Evolutionary conservation across 306 rosid species (phyloP), one percentile per base, ranked within the genome.

Genomic region (Acmispon strigosus): DNA sequence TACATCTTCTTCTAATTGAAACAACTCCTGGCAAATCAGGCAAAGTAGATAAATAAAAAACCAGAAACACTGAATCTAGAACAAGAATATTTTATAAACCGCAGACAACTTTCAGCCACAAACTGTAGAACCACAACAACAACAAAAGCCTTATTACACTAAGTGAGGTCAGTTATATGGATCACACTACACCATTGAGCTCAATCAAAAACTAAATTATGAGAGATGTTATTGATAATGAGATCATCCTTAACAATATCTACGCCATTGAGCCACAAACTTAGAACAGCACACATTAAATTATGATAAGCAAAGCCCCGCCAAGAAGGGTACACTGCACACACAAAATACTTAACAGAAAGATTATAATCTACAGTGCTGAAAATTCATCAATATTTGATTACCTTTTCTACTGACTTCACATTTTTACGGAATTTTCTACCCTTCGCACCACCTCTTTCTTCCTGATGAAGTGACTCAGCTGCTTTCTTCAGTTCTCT

Each of bases 1-100:
- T 65, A 94, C 99, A 55, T 94, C 97, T 82, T 94, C 99, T 84
- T 94, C 99, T 75, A 94, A 78, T 84, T 87, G 99, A 88, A 83
- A 88, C 73, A 94, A 59, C 84, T 94, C 99, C 99, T 94, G 89
- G 34, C 16, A 77, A 80, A 78, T 83, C 74, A 78, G 50, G 62
- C 64, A 74, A 58, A 60, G 75, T 10, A 37, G 70, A 42, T 36
- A 47, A 75, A 66, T 62, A 54, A 27, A 20, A 12, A 43, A 47
- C 63, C 8, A 16, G 29, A 78, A 50, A 43, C 47, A 42, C 27
- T 66, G 6, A 74, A 78, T 6, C n/a, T 3, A 57, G 27, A 48
- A 47, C 48, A 20, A 22, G 24, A 54, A 45, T 41, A 57, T 32
- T 45, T 2, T 37, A 42, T 63, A 13, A 57, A 62, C 61, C 17